phyloP scores from a whole-genome alignment of 1,284 basidiomycete genomes.

The Phaffia rhodozyma region DNA sequence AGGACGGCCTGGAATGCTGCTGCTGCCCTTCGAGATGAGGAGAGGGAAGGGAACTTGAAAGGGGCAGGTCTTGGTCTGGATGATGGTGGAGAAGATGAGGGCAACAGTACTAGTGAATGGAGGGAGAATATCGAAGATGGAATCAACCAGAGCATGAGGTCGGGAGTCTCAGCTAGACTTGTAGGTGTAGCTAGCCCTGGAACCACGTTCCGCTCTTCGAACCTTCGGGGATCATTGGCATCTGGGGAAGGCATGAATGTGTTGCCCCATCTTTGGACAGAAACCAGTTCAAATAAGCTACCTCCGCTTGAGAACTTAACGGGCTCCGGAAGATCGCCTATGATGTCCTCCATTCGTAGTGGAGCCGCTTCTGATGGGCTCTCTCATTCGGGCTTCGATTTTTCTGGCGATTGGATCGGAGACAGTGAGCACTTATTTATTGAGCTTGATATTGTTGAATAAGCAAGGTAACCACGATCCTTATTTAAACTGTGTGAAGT shows the following conservation, averaged over 20 bases:
- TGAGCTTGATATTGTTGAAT: background rate
- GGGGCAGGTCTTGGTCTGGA: background rate
- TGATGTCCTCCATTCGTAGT: background rate
- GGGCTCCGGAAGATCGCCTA: background rate
- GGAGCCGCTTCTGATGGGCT: no score
- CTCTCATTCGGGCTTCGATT: background rate
- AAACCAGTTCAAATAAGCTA: background rate
- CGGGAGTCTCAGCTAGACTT: background rate
- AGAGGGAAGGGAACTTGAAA: background rate
- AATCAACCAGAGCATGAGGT: background rate
- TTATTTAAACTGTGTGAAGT: background rate
- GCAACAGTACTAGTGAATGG: background rate
- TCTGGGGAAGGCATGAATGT: background rate
- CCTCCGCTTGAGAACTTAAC: background rate
- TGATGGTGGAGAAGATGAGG: background rate
- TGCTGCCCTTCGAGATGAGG: slow-evolving; percentile 8
- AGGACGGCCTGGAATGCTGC: slow-evolving; percentile 10
- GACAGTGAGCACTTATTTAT: background rate
- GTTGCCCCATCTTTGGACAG: background rate
- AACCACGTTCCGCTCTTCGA: background rate
- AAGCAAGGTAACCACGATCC: background rate
- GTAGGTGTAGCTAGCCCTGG: background rate
- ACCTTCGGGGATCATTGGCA: background rate
- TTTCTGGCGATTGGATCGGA: slow-evolving; percentile 1
- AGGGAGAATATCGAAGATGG: background rate